Base-by-base conservation (phyloP, 805 yeast species). In the Candida orba region DNA sequence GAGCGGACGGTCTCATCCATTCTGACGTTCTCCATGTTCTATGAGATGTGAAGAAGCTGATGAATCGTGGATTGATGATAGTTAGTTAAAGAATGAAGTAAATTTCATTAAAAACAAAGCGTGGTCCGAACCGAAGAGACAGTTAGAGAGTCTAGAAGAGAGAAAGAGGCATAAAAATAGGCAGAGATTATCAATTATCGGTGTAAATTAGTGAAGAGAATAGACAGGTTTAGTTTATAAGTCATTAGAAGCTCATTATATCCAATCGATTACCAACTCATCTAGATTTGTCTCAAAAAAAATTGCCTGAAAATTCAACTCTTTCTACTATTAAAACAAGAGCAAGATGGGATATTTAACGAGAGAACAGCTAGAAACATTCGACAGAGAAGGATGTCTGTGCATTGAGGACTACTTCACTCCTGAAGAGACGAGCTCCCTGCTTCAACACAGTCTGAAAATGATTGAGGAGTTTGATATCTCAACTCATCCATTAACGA, bases 401-500 rank as follows among this genome's bases (percentile, higher is more conserved):
- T 76, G 81, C 27, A 61, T 84, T 14, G 78, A 76, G 1, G 67
- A 70, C 43, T 86, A 79, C 51, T 65, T 84, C 17, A 50, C 69
- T 1, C 48, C 56, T 1, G 66, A 63, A 2, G 71, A 74, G 36
- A 71, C 76, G 4, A 38, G 49, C 0, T 52, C 49, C 1, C 58
- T 83, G 32, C 57, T 78, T 36, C 41, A 48, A 0, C 70, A 72
- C 48, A 68, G 84, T 3, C 63, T 65, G 13, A 42, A 58, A 17
- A 62, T 84, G 24, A 65, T 81, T 37, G 50, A 56, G 1, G 64
- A 69, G 7, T 69, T 84, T 40, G 81, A 81, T 50, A 51, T 79
- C 8, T 51, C 63, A 3, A 63, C 62, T 8, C 93, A 85, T 52
- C 91, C 95, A 14, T 56, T 74, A 57, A 84, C 90, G 10, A 75